These are phyloP conservation scores for Termitomyces sp. DNA, from an alignment of 768 basidiomycete species.

Conservation along the genomic window DNA sequence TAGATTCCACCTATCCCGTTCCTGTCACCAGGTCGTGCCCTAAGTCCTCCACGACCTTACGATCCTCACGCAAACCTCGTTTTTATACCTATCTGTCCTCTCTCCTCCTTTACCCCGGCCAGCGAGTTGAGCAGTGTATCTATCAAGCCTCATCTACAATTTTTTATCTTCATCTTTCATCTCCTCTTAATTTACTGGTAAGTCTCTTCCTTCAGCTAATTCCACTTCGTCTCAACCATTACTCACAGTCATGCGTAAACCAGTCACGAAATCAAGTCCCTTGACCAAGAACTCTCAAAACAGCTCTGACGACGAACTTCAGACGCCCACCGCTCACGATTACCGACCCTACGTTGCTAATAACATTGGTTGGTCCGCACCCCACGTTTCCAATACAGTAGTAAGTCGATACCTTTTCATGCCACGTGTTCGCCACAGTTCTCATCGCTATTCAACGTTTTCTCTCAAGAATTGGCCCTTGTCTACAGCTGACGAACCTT, in stretches of 20 bases:
- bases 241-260: constrained; percentile 60
- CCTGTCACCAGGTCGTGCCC: constrained; percentile 19
- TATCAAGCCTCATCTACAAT: constrained; percentile 9
- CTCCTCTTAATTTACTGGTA: constrained; percentile 39
- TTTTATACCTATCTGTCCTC: constrained; percentile 48
- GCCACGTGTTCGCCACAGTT: constrained; percentile 29
- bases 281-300: constrained; percentile 38
- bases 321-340: constrained; percentile 28
- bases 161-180: constrained; percentile 20
- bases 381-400: constrained; percentile 43
- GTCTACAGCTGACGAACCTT: constrained; percentile 30
- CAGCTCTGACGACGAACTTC: constrained; percentile 27
- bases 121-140: constrained; percentile 20
- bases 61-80: constrained; percentile 46
- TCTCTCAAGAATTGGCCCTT: constrained; percentile 42
- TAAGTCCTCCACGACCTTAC: constrained; percentile 39
- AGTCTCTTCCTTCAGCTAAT: constrained; percentile 17
- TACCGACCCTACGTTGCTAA: constrained; percentile 27
- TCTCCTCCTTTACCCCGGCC: constrained; percentile 18
- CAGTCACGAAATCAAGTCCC: constrained; percentile 45
- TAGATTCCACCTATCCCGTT: constrained; percentile 22
- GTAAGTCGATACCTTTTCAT: constrained; percentile 23
- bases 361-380: constrained; percentile 43
- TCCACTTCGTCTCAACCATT: constrained; percentile 20
- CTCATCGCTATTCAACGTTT: constrained; percentile 13